Evolutionary conservation across 1,284 basidiomycete species (phyloP), one percentile per base, ranked within the genome.

Genomic region (Earliella scabrosa): DNA sequence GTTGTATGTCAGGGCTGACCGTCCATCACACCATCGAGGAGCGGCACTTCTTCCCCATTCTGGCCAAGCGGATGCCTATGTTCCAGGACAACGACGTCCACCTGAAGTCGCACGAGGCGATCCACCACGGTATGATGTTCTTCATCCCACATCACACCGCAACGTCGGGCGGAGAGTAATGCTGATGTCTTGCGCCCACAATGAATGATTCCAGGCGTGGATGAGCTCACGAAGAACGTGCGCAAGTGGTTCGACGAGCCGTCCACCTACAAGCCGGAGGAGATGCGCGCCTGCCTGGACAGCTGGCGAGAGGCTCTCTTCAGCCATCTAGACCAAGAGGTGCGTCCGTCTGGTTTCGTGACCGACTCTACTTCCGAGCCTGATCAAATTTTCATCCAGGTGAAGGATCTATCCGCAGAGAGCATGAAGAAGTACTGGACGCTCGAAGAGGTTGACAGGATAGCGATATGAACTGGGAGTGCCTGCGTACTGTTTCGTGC

Each of bases 1-100:
- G n/a, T n/a, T 16, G 23, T 21, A n/a, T 14, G 3, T 16, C 48
- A 71, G 70, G 86, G 59, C 73, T 90, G 35, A 85, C 82, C 11
- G 77, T 81, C 68, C 88, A 91, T 66, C 88, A 91, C 68, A 81
- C 80, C 4, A 86, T 87, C 61, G 87, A 84, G 65, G 85, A 85
- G 67, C 66, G 75, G 23, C 77, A 83, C 64, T 75, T 90, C 50
- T 91, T 90, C 72, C 88, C 87, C 1, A 66, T 82, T 4, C 75
- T 91, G 6, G 85, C 80, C 0, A 80, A 79, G 67, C 77, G 77
- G 54, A 86, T 90, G 81, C 80, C 82, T 1, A 72, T 80, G 56
- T 91, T 91, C 69, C 73, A 70, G 63, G 63, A 79, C 38, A 73
- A 78, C 49, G 78, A 78, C 6, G 79, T 74, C 39, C 87, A 90